phyloP scores from a whole-genome alignment of 768 basidiomycete species.

The Podaxis sp. region DNA sequence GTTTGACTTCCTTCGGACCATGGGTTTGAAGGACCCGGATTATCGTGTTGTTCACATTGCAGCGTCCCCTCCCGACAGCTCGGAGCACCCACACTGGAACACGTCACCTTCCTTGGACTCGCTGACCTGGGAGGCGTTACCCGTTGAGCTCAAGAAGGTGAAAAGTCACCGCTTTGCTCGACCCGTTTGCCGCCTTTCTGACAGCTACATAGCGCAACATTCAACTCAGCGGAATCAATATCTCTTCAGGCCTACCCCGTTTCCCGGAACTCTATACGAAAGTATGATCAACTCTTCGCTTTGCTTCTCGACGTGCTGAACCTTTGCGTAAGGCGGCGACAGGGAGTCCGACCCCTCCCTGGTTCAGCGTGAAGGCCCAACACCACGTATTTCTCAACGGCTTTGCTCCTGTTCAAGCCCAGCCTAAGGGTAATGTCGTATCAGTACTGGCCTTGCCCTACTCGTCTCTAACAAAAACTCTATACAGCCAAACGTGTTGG shows the following conservation, averaged over 20 bases:
- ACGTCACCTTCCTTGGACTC: conserved; percentile 38
- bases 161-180: neutral
- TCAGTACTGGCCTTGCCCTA: neutral
- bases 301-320: conserved; percentile 9
- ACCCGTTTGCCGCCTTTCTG: neutral
- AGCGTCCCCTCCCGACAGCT: conserved; percentile 48
- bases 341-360: conserved; percentile 37
- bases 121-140: conserved; percentile 57
- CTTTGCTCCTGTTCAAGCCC: conserved; percentile 32
- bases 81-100: conserved; percentile 55
- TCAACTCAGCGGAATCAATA: conserved; percentile 45
- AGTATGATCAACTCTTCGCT: neutral
- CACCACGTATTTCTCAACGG: conserved; percentile 47
- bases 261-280: conserved; percentile 44
- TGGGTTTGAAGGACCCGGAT: conserved; percentile 17
- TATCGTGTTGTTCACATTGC: conserved; percentile 61
- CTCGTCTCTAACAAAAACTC: neutral
- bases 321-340: conserved; percentile 26
- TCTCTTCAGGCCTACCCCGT: conserved; percentile 37
- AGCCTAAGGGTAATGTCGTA: conserved; percentile 20
- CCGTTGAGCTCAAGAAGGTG: conserved; percentile 60
- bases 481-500: conserved; percentile 38
- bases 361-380: conserved; percentile 48
- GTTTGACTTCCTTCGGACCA: conserved; percentile 34
- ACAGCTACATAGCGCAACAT: conserved; percentile 48